Evolutionary conservation across 306 rosid species (phyloP), one percentile per base, ranked within the genome.

Genomic region (Urtica urens): DNA sequence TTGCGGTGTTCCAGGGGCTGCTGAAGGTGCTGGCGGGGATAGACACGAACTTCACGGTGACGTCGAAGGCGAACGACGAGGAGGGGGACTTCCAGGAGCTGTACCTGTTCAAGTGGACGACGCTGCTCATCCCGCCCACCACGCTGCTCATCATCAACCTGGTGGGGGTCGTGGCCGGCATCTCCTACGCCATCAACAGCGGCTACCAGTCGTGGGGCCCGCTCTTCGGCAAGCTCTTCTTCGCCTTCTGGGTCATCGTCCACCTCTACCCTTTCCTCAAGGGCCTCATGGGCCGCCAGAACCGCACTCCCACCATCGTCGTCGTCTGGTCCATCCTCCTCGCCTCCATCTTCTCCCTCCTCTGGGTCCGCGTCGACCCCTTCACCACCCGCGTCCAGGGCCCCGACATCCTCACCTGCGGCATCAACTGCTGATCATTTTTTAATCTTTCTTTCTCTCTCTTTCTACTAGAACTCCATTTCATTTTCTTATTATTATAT

Each of bases 131-230:
- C 38, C 97, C 95, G 1, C 97, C 97, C 8, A 81, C 95, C 11
- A 90, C 95, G 0, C 95, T 90, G 31, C 94, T 90, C 52, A 71
- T 90, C 52, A 62, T 90, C 67, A 90, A 90, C 95, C 49, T 90
- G 57, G 87, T 84, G 0, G 95, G 97, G 2, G 95, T 90, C 9
- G 95, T 90, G 10, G 97, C 97, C 0, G 97, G 97, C 2, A 81
- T 90, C 58, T 84, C 95, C 4, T 81, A 90, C 16, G 97, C 97
- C 31, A 62, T 90, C 18, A 90, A 85, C 63, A 90, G 95, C 6
- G 97, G 97, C 22, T 90, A 90, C 82, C 97, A 90, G 57, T 84
- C 95, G 18, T 90, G 97, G 97, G 97, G 97, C 41, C 95, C 95
- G 1, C 76, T 90, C 25, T 90, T 90, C 23, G 97, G 97, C 38